phyloP scores from a whole-genome alignment of 2,329 filamentous ascomycete species.

The Stachybotrys elegans region DNA sequence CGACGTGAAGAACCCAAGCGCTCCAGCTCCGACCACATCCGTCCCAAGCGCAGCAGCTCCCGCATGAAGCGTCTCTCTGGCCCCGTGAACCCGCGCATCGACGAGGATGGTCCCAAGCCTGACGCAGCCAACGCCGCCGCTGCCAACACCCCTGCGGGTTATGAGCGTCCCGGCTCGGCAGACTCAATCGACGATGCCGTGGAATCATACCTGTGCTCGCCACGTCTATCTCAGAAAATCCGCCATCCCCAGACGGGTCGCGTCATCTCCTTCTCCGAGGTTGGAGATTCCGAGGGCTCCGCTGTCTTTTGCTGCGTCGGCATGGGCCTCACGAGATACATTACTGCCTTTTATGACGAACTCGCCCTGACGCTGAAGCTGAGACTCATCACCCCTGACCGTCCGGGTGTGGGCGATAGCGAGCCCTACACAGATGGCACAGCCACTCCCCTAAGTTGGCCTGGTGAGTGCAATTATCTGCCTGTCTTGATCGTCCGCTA shows the following conservation, averaged over 20 bases:
- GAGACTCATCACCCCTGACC: constrained; percentile 86
- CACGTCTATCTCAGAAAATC: constrained; percentile 83
- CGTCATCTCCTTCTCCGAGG: constrained; percentile 91
- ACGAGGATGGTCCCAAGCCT: constrained; percentile 28
- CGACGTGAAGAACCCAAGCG: constrained; percentile 44
- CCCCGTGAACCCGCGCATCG: constrained; percentile 32
- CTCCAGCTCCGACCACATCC: constrained; percentile 40
- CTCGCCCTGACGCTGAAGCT: constrained; percentile 83
- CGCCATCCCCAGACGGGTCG: constrained; percentile 80
- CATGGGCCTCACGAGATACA: constrained; percentile 93
- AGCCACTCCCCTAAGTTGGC: constrained; percentile 87
- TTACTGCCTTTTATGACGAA: constrained; percentile 97
- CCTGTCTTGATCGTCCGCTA: constrained; percentile 12
- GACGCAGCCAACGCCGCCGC: constrained; percentile 14
- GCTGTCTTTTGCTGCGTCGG: constrained; percentile 96
- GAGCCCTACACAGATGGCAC: constrained; percentile 77
- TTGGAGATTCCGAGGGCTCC: constrained; percentile 85
- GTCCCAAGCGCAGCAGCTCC: constrained; percentile 51
- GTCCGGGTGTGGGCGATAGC: constrained; percentile 90
- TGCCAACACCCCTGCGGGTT: constrained; percentile 40
- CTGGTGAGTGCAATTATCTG: constrained; percentile 55
- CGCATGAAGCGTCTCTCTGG: constrained; percentile 54
- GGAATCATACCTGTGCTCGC: constrained; percentile 75
- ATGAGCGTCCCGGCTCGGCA: constrained; percentile 70
- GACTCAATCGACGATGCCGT: constrained; percentile 90